phyloP scores from a whole-genome alignment of 1,284 basidiomycete species.

The Pyrrhoderma noxium region DNA sequence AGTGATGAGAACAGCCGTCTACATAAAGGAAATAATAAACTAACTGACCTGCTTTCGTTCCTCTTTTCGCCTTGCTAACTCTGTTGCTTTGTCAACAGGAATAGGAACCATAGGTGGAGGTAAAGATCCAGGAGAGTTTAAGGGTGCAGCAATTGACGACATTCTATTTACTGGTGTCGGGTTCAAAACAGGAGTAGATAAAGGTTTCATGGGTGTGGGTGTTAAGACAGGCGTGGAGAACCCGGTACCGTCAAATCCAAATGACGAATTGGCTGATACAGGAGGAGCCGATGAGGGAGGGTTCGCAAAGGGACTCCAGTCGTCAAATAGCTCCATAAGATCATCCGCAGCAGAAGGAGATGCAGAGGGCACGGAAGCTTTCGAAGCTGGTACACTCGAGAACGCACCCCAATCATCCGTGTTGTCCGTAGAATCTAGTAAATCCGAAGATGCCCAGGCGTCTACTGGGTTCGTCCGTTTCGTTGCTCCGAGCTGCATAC shows the following conservation, averaged over 20 bases:
- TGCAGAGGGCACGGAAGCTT: no score
- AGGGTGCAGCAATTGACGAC: background rate
- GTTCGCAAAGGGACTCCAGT: background rate
- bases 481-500: constrained; percentile 61
- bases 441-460: constrained; percentile 46
- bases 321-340: constrained; percentile 6
- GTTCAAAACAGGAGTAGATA: background rate
- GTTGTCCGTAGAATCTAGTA: constrained; percentile 90
- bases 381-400: constrained; percentile 52
- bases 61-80: constrained; percentile 84
- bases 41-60: constrained; percentile 70
- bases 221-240: constrained; percentile 10
- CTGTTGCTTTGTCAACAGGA: constrained; percentile 77
- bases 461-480: constrained; percentile 45
- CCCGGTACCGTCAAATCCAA: constrained; percentile 21
- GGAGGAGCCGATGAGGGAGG: background rate
- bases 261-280: constrained; percentile 18
- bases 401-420: constrained; percentile 93
- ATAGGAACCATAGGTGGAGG: constrained; percentile 19
- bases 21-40: constrained; percentile 4
- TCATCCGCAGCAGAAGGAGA: background rate
- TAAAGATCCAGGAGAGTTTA: constrained; percentile 13
- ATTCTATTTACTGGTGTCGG: background rate
- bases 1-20: background rate
- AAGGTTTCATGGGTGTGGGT: constrained; percentile 2